Base-by-base conservation (phyloP, 768 basidiomycete species). In the Macrocybe gigantea region DNA sequence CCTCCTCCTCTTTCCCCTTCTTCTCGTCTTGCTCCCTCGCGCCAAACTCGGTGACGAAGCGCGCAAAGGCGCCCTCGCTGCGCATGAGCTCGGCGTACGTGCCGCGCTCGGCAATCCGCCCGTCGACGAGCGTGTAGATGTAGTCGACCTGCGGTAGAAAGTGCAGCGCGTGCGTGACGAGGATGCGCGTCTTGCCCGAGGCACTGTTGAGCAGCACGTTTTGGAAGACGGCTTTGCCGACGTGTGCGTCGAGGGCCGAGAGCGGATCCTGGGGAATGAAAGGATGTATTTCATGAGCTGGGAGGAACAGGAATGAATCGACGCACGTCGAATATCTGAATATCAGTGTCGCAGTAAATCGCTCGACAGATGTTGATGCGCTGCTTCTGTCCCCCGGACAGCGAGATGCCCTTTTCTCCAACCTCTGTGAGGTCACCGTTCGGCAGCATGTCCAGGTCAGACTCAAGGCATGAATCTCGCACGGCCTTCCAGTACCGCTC, bases 91-190 rank as follows among this genome's bases (percentile, higher is more conserved):
- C 82, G 0, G 67, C 58, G 55, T 88, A 95, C 1, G 89, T 85
- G 2, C 93, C 93, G 8, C 75, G 77, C 63, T 95, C 93, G 14
- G 77, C 78, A 49, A 97, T 80, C 33, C 70, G 72, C 5, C 93
- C 93, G 36, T 92, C 82, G 8, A 76, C 74, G 44, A 97, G 67
- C 33, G 83, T 82, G 59, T 83, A 83, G 60, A 97, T 85, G 59
- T 89, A 88, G 63, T 95, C 92, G 29, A 90, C 88, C 48, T 86
- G 73, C 1, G 88, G 86, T 22, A 97, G 76, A 70, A 94, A 88
- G 64, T 95, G 92, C 7, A 95, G 73, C 1, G 89, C 91, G 58
- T 95, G 92, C 0, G 93, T 97, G 40, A 95, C 92, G 44, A 97
- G 80, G 40, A 97, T 72, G 30, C 90, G 78, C 6, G 93, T 95